phyloP scores from a whole-genome alignment of 2,329 filamentous ascomycete species.

The Neonectria neomacrospora region DNA sequence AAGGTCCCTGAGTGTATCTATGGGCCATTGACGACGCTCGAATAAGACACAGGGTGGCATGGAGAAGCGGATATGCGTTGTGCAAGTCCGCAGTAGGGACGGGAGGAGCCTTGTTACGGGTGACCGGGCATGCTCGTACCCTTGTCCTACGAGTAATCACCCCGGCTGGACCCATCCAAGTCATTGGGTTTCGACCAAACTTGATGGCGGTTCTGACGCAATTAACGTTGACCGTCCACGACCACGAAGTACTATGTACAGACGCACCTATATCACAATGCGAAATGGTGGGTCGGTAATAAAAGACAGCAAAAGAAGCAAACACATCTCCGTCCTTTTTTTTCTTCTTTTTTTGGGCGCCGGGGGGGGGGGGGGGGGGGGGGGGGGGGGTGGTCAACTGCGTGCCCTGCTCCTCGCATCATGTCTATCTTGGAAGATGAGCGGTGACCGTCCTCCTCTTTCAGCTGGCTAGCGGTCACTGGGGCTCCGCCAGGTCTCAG shows the following conservation, averaged over 20 bases:
- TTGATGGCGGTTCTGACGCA: conserved; percentile 23
- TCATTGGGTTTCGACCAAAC: conserved; percentile 20
- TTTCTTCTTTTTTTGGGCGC: no score
- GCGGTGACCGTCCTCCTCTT: conserved; percentile 34
- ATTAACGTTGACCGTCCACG: conserved; percentile 9
- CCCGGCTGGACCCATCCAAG: conserved; percentile 21
- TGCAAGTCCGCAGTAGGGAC: conserved; percentile 45
- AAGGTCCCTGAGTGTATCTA: conserved; percentile 10
- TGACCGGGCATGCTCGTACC: conserved; percentile 37
- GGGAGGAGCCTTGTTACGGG: conserved; percentile 51
- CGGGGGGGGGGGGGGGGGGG: no score
- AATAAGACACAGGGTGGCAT: conserved; percentile 17
- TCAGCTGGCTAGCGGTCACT: conserved; percentile 38
- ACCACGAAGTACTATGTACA: not conserved
- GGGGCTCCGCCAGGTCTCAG: conserved; percentile 31
- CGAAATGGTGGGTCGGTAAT: conserved; percentile 5
- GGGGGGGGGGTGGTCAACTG: not conserved
- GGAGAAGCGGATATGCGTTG: conserved; percentile 26
- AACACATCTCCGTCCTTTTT: conserved; percentile 10
- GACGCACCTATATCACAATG: conserved; percentile 4
- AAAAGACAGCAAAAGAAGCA: conserved; percentile 15
- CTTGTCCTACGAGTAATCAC: conserved; percentile 20
- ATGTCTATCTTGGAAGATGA: conserved; percentile 27
- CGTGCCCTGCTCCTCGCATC: conserved; percentile 16
- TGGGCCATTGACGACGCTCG: conserved; percentile 7